These are phyloP conservation scores for Colletotrichum sp. DNA, from an alignment of 2,329 filamentous ascomycete genomes.

Conservation along the genomic window DNA sequence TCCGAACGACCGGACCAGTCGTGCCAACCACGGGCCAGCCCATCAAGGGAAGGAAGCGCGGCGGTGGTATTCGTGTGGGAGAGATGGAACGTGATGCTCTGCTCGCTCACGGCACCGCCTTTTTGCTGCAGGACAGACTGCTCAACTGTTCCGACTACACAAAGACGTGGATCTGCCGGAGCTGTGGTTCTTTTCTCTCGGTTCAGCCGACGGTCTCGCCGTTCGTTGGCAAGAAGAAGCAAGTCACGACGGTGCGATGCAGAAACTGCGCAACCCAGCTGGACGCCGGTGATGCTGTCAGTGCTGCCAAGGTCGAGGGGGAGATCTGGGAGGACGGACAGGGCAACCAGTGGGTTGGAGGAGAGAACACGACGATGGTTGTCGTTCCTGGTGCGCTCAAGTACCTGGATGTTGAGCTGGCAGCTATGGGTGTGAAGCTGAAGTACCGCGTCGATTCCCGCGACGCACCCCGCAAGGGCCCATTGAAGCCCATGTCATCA, in stretches of 20 bases:
- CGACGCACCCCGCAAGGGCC: slow-evolving; percentile 66
- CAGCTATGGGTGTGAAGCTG: slow-evolving; percentile 94
- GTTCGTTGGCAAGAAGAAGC: slow-evolving; percentile 68
- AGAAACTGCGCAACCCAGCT: slow-evolving; percentile 74
- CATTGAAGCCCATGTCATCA: slow-evolving; percentile 43
- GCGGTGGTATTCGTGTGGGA: slow-evolving; percentile 97
- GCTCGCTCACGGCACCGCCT: slow-evolving; percentile 93
- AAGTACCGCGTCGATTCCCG: slow-evolving; percentile 75
- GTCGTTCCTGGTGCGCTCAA: slow-evolving; percentile 92
- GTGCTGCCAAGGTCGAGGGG: slow-evolving; percentile 62
- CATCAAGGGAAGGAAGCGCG: slow-evolving; percentile 95
- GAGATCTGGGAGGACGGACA: slow-evolving; percentile 94
- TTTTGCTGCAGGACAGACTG: slow-evolving; percentile 91
- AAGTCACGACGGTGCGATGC: slow-evolving; percentile 76
- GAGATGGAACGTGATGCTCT: slow-evolving; percentile 99
- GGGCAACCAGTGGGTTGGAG: slow-evolving; percentile 83
- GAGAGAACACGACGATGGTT: slow-evolving; percentile 88
- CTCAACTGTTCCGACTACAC: slow-evolving; percentile 98
- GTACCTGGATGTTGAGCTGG: slow-evolving; percentile 92
- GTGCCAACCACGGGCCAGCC: slow-evolving; percentile 92
- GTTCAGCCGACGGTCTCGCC: slow-evolving; percentile 79
- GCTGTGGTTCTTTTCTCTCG: slow-evolving; percentile 89
- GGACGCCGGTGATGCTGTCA: slow-evolving; percentile 61
- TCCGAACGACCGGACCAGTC: slow-evolving; percentile 92
- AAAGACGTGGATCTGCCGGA: slow-evolving; percentile 86